Evolutionary conservation across 495 filamentous ascomycete genomes (phyloP).

Genomic region (Aspergillus campestris): DNA sequence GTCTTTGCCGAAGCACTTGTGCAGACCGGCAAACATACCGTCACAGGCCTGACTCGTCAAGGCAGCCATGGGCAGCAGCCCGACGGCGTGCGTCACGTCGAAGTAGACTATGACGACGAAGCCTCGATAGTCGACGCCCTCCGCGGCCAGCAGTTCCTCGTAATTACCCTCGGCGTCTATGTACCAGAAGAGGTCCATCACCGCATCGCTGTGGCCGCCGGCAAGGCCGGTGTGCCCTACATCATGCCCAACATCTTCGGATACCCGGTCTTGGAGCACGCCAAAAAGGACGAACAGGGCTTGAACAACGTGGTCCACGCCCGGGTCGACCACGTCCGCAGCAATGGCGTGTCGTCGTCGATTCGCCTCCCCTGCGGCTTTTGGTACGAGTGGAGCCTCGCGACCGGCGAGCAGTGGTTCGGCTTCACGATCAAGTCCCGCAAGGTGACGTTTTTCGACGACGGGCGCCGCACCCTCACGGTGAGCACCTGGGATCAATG

Average conservation of each 20-base stretch:
- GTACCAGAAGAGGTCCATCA: conserved; percentile 33
- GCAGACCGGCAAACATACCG: conserved; percentile 38
- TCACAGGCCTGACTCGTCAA: conserved; percentile 45
- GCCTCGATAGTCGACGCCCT: conserved; percentile 38
- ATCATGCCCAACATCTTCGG: conserved; percentile 55
- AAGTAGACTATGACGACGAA: conserved; percentile 41
- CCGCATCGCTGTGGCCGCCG: conserved; percentile 51
- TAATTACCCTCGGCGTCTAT: conserved; percentile 46
- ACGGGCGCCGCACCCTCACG: conserved; percentile 32
- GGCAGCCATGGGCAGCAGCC: conserved; percentile 33
- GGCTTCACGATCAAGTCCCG: conserved; percentile 39
- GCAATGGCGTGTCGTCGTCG: conserved; percentile 38
- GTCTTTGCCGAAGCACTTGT: conserved; percentile 43
- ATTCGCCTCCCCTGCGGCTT: conserved; percentile 39
- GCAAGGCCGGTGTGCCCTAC: conserved; percentile 50
- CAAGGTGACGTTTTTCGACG: conserved; percentile 37
- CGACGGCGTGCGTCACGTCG: conserved; percentile 29
- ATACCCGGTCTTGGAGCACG: conserved; percentile 16
- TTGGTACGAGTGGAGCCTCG: conserved; percentile 48
- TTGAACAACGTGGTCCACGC: conserved; percentile 23
- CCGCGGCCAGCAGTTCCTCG: conserved; percentile 45
- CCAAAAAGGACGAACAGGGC: conserved; percentile 20
- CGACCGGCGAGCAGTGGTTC: conserved; percentile 14
- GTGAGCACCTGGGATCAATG: conserved; percentile 36
- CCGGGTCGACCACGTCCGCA: conserved; percentile 27